Percentiles rank a stretch among this genome's conserved stretches.
Conservation (phyloP, 177 flowering plant genomes). For the Telopea speciosissima region DNA sequence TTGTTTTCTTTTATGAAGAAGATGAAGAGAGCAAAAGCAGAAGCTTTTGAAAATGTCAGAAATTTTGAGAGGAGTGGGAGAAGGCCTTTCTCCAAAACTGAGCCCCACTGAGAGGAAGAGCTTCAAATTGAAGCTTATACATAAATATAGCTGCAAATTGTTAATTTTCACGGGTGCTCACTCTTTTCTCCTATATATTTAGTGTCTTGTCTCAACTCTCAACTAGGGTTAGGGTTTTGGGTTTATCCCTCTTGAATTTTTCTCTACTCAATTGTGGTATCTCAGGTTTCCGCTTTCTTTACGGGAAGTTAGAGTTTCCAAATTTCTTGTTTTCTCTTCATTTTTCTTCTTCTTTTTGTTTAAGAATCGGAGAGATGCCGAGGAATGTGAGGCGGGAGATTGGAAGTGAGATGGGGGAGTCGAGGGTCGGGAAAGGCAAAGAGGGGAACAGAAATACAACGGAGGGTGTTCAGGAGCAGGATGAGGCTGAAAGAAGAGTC, state of each 20-base stretch:
- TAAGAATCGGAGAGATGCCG: background rate
- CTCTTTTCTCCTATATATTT: background rate
- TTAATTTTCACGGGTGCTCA: background rate
- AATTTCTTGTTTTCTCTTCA: background rate
- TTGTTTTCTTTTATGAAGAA: too few relatives aligned
- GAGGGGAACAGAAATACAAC: background rate
- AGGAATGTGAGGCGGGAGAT: slow-evolving; percentile 21
- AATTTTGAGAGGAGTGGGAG: too few relatives aligned
- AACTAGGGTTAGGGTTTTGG: background rate
- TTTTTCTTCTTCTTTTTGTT: background rate
- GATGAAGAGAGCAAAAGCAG: too few relatives aligned
- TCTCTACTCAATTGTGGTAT: background rate
- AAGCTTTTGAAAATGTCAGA: too few relatives aligned
- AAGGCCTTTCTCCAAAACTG: too few relatives aligned
- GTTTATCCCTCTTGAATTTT: background rate
- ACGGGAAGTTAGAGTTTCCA: background rate
- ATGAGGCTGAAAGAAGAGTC: slow-evolving; percentile 31
- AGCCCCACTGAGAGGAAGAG: too few relatives aligned
- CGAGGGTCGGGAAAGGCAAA: background rate
- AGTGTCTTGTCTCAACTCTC: background rate
- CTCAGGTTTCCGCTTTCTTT: background rate
- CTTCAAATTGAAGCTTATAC: background rate
- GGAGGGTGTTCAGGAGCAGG: slow-evolving; percentile 8
- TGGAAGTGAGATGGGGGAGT: slow-evolving; percentile 1
- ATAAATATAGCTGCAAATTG: too few relatives aligned